Evolutionary conservation across 495 filamentous ascomycete genomes (phyloP), one percentile per base, ranked within the genome.

Genomic region (Tuber borchii): DNA sequence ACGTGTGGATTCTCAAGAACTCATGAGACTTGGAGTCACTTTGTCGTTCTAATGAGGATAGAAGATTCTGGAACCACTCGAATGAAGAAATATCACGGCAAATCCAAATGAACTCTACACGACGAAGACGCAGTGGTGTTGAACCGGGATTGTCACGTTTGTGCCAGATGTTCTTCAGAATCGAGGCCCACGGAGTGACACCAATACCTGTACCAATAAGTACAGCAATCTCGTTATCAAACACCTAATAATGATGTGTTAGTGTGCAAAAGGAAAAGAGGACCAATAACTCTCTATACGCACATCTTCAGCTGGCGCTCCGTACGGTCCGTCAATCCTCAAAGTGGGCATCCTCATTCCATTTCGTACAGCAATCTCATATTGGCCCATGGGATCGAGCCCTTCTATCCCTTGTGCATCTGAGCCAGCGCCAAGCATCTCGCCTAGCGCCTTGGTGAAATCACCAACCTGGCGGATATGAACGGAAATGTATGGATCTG

Each of bases 101-200:
- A 74, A 98, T 90, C 95, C 95, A 99, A 86, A 98, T 97, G 84
- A 99, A 98, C 84, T 99, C 95, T 26, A 99, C 94, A 84, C 95
- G 91, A 72, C 94, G 91, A 61, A 99, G 89, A 83, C 96, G 92
- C 44, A 89, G 90, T 42, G 93, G 91, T 84, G 97, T 93, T 20
- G 93, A 93, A 44, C 89, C 88, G 2, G 81, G 77, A 1, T 78
- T 70, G 74, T 93, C 90, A 51, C 95, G 93, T 76, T 95, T 87
- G 82, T 99, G 94, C 92, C 93, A 99, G 86, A 99, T 98, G 84
- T 97, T 97, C 86, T 99, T 99, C 69, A 99, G 87, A 79, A 98
- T 98, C 19, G 92, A 90, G 10, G 95, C 95, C 94, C 95, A 99
- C 6, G 95, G 95, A 7, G 95, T 99, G 46, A 98, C 94, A 80